These are phyloP conservation scores for Boletus reticuloceps DNA, from an alignment of 768 basidiomycete genomes.

Conservation along the genomic window DNA sequence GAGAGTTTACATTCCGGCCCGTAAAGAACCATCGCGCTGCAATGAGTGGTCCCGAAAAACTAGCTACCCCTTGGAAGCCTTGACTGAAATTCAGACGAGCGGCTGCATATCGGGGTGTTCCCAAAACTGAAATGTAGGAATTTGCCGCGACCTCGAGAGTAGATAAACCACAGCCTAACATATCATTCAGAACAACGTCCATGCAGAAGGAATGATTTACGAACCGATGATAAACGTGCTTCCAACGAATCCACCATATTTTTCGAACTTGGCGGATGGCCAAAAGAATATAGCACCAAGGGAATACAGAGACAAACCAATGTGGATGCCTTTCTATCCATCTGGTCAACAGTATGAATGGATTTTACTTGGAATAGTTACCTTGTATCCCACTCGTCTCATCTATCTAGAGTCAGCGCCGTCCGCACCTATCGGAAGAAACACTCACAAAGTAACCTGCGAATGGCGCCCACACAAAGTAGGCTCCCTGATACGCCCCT, in stretches of 20 bases:
- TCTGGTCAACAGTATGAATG: neutral
- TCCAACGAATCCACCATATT: slow-evolving; percentile 72
- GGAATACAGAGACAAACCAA: slow-evolving; percentile 59
- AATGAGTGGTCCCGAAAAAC: slow-evolving; percentile 72
- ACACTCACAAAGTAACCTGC: slow-evolving; percentile 54
- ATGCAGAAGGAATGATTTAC: neutral
- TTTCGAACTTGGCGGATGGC: slow-evolving; percentile 67
- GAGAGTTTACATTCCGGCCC: slow-evolving; percentile 55
- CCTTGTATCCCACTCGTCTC: slow-evolving; percentile 66
- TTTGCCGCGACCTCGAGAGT: slow-evolving; percentile 74
- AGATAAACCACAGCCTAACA: slow-evolving; percentile 58
- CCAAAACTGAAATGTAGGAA: slow-evolving; percentile 73
- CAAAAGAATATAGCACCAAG: slow-evolving; percentile 75
- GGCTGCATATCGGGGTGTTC: slow-evolving; percentile 66
- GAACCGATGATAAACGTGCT: slow-evolving; percentile 68
- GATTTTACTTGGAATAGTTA: slow-evolving; percentile 4
- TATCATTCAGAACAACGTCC: neutral
- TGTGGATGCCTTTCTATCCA: slow-evolving; percentile 54
- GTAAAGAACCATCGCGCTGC: slow-evolving; percentile 74
- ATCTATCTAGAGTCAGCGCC: slow-evolving; percentile 39
- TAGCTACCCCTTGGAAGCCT: slow-evolving; percentile 74
- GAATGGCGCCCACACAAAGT: slow-evolving; percentile 57
- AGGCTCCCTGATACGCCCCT: slow-evolving; percentile 45
- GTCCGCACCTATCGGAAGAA: neutral
- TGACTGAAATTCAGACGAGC: slow-evolving; percentile 78